Base-by-base conservation (phyloP, 148 eudicot genomes). In the Rhododendron griersonianum region DNA sequence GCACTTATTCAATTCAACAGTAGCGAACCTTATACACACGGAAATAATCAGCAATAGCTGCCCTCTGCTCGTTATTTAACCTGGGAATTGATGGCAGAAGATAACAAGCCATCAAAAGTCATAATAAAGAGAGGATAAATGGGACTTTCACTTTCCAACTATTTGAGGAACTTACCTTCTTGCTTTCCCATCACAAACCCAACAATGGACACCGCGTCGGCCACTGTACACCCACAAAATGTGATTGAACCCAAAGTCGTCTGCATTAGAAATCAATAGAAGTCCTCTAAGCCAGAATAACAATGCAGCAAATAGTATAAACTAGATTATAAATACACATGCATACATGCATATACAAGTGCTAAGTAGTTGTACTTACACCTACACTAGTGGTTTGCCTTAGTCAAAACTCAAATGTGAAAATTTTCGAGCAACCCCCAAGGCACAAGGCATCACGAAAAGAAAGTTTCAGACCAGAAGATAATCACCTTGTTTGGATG, bases 171-270 rank as follows among this genome's bases (percentile, higher is more conserved):
- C 45, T 81, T 89, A 98, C 98, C 99, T 94, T 92, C 98, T 93
- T 86, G 99, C 98, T 93, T 92, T 95, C 41, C 92, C 92, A 88
- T 98, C 99, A 90, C 98, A 98, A 91, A 98, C 99, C 99, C 99
- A 98, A 76, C 99, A 98, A 85, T 94, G 99, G 35, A 95, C 98
- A 89, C 99, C 99, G 87, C 99, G 95, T 14, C 98, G 93, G 50
- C 99, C 99, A 94, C 98, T 95, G 88, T 90, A 98, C 67, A 91
- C 98, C 98, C 99, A 98, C 37, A 95, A 93, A 83, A 95, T 94
- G 88, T 98, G 98, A 84, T 91, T 90, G 90, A 94, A 98, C 71
- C 98, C 98, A 92, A 98, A 94, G 90, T 98, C 99, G 87, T 93
- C 98, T 95, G 92, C 87, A 87, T 41, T 16, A 41, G 11, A 39